Evolutionary conservation across 1,284 basidiomycete species (phyloP), one percentile per base, ranked within the genome.

Genomic region (Termitomyces sp.): DNA sequence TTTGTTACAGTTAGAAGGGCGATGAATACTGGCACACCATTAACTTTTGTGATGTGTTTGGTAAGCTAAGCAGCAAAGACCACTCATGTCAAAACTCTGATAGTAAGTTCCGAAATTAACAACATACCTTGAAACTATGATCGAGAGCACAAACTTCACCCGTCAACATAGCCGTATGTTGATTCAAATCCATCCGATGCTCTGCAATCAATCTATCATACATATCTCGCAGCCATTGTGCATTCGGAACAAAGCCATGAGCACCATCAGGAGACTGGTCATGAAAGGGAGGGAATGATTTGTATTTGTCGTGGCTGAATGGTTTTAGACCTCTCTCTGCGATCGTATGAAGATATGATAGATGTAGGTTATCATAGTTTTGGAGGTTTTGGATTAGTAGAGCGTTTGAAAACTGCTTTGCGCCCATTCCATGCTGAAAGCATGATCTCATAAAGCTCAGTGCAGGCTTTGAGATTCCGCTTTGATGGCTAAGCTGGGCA

Each of bases 1-100:
- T 65, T 65, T 1, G 60, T 62, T 2, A 63, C 54, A 3, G 60
- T 62, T 19, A 63, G 54, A 5, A 62, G 38, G 0, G 48, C 62
- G 26, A 38, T 57, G 37, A 61, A 64, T 4, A 64, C 52, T 9
- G 52, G 52, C 5, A 54, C 56, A 5, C 62, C 61, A 46, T 61
- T 54, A 5, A 62, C 53, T 39, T 59, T 47, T 9, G 26, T 11
- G 9, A 47, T 30, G 16, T 47, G 46, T 13, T 47, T 47, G 5
- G 33, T 18, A 38, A 47, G 18, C 46, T 47, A 31, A 45, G 28
- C 9, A 30, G 9, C 9, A 30, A 24, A 24, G 21, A 24, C 21
- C 21, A 33, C 4, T 3, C 21, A 33, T n/a, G 11, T 33, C n/a
- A 45, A 33, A 30, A 30, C 28, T 30, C 28, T 31, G 21, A 30